Evolutionary conservation across 1,284 basidiomycete genomes (phyloP), one percentile per base, ranked within the genome.

Genomic region (Apiotrichum mycotoxinovorans): DNA sequence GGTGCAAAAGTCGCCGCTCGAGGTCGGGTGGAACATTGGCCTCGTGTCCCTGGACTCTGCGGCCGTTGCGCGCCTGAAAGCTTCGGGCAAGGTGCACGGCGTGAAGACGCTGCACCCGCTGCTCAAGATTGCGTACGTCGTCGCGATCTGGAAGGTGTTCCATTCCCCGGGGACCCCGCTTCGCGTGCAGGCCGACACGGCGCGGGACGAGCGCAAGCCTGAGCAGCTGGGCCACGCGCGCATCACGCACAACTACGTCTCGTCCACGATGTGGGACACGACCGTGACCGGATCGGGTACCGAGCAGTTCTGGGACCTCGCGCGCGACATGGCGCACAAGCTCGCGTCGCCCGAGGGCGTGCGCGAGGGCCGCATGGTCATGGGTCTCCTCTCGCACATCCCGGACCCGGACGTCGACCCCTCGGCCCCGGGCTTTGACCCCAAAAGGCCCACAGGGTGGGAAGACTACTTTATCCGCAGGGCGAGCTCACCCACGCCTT

Each of bases 21-120:
- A 52, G 15, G 51, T 27, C 30, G 30, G 44, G 0, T 48, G 58
- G 33, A 57, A 49, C 35, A 40, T 67, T 20, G 54, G 58, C 4
- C 45, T 71, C 22, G 18, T 46, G 0, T 48, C 60, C 17, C 18
- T 72, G 25, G 23, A 63, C 1, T 20, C 62, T 1, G 43, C 50
- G 2, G 20, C 53, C 4, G 46, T 71, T 20, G 34, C 49, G 1
- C 22, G 38, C 2, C 49, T 73, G 12, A 71, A 69, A 37, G 34
- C 42, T 1, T 34, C 50, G 0, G 66, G 66, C 18, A 66, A 62
- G 23, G 43, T 25, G 15, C 51, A 65, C 22, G 61, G 65, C 18
- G 61, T 73, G 4, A 41, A 35, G 4, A 72, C 72, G 0, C 62
- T 76, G 1, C 72, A 74, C 51, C 65, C 70, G 0, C 47, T 72